Conservation (phyloP, 345 rosid species). For the Isatis tinctoria region DNA sequence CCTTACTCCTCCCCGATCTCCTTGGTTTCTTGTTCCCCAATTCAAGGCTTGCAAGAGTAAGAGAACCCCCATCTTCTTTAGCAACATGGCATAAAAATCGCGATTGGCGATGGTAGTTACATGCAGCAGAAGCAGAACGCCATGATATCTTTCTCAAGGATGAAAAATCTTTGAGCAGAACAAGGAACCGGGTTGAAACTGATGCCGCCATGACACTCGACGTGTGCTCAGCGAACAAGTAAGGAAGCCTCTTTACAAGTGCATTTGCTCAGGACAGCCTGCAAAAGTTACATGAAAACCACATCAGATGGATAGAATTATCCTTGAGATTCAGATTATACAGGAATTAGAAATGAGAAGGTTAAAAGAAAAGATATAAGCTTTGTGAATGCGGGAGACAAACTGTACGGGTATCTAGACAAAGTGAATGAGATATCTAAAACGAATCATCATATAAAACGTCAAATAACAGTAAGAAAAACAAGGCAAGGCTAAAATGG, state of each 20-base stretch:
- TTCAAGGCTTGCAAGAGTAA: constrained; percentile 64
- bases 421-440: not conserved
- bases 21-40: constrained; percentile 38
- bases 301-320: constrained; percentile 1
- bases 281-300: constrained; percentile 2
- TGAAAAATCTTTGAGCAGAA: constrained; percentile 50
- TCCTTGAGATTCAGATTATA: not conserved
- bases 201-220: constrained; percentile 43
- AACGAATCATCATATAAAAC: not conserved
- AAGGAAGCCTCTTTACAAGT: constrained; percentile 2
- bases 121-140: constrained; percentile 43
- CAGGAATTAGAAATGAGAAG: not conserved
- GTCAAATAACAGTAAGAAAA: not conserved
- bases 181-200: constrained; percentile 57
- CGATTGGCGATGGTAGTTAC: constrained; percentile 34
- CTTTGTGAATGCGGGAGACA: not conserved
- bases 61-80: constrained; percentile 43
- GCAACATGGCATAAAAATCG: constrained; percentile 44
- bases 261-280: constrained; percentile 1
- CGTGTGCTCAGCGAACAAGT: constrained; percentile 6
- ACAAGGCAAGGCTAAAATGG: not conserved
- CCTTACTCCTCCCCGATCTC: constrained; percentile 25
- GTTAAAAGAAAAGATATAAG: not conserved
- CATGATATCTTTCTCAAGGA: constrained; percentile 42
- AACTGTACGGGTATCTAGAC: not conserved